Base-by-base conservation (phyloP, 2,329 filamentous ascomycete species). In the Pseudohalonectria lignicola region DNA sequence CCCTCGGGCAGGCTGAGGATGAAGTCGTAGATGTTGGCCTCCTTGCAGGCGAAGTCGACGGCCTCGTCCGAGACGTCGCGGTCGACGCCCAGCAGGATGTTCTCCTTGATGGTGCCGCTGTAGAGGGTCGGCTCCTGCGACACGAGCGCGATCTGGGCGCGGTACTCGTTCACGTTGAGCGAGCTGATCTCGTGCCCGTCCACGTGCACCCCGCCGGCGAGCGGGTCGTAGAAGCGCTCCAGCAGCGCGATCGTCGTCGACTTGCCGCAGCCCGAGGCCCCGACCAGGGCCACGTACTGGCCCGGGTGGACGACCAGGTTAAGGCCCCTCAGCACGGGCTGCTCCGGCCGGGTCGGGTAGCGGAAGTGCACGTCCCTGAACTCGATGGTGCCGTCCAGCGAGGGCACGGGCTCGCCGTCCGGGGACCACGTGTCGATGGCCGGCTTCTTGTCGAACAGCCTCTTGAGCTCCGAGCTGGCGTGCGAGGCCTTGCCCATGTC, bases 121-220 rank as follows among this genome's bases (percentile, higher is more conserved):
- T 94, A 96, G 1, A 96, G 63, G 0, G 88, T 94, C 1, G 90
- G 90, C 55, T 96, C 92, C 55, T 96, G 92, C 25, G 82, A 87
- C 12, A 98, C 90, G 9, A 98, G 79, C 0, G 90, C 82, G 45
- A 96, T 74, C 56, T 80, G 76, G 15, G 73, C 79, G 37, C 92
- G 81, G 62, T 95, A 95, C 39, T 88, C 78, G 59, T 85, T 87
- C 52, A 94, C 68, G 51, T 94, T 90, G 35, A 95, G 67, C 10
- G 69, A 70, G 42, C 77, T 81, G 50, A 96, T 86, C 44, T 94
- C 85, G 45, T 79, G 76, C 40, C 79, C 86, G 51, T 96, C 90
- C 15, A 96, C 69, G 41, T 77, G 85, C 25, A 98, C 70, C 12
- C 79, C 79, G 11, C 92, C 92, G 0, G 76, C 71, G 0, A 92